Conservation (phyloP, 306 rosid species). For the Gastrolobium bilobum region DNA sequence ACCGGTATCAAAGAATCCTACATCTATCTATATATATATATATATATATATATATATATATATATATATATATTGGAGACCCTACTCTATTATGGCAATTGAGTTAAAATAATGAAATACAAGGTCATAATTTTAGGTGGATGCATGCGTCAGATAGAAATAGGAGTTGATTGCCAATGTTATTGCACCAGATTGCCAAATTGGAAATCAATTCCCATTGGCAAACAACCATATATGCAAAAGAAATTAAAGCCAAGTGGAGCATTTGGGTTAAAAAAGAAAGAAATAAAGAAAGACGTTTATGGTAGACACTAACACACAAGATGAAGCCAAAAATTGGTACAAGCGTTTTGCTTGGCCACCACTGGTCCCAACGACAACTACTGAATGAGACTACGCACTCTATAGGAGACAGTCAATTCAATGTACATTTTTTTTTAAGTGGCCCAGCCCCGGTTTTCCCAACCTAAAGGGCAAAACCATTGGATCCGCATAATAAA, state of each 20-base stretch:
- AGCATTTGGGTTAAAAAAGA: neutral
- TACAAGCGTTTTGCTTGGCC: conserved; percentile 33
- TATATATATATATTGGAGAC: too few relatives aligned
- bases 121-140: neutral
- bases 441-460: conserved; percentile 44
- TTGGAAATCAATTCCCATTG: neutral
- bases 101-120: neutral
- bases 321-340: conserved; percentile 49
- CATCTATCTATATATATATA: too few relatives aligned
- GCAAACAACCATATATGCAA: neutral
- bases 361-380: conserved; percentile 56
- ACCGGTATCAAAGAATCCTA: too few relatives aligned
- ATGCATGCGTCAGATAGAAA: conserved; percentile 4
- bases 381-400: conserved; percentile 50
- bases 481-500: conserved; percentile 66
- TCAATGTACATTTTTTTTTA: conserved; percentile 19
- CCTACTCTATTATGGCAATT: neutral
- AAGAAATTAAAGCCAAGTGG: neutral
- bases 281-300: conserved; percentile 37
- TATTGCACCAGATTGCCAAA: conserved; percentile 15
- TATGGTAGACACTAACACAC: conserved; percentile 44
- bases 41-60: too few relatives aligned
- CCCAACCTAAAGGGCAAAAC: conserved; percentile 45
- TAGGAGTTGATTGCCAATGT: neutral
- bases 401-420: conserved; percentile 46